Conservation (phyloP, 257 asterid genomes). For the Echium plantagineum region DNA sequence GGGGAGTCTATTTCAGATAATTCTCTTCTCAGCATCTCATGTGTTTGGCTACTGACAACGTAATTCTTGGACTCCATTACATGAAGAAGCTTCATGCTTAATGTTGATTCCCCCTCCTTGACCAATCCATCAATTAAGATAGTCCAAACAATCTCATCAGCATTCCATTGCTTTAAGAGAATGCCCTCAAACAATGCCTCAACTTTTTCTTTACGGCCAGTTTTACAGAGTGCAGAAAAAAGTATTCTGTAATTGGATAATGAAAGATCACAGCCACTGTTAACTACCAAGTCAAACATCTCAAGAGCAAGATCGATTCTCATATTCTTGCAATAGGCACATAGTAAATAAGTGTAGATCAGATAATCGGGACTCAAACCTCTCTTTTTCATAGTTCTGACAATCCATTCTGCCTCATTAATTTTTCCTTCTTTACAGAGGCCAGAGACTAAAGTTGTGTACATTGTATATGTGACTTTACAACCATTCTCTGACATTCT, state of each 20-base stretch:
- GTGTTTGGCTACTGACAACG: constrained; percentile 41
- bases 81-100: constrained; percentile 59
- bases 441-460: constrained; percentile 41
- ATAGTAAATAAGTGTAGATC: constrained; percentile 53
- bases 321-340: constrained; percentile 61
- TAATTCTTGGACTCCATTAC: constrained; percentile 48
- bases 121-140: constrained; percentile 75
- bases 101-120: constrained; percentile 45
- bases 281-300: constrained; percentile 31
- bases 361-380: constrained; percentile 53
- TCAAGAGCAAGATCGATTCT: constrained; percentile 50
- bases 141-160: constrained; percentile 88
- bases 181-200: constrained; percentile 47
- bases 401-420: constrained; percentile 63
- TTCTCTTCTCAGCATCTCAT: constrained; percentile 45
- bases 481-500: constrained; percentile 63
- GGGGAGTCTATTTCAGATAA: constrained; percentile 33
- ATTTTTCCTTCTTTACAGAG: constrained; percentile 54
- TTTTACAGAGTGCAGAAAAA: constrained; percentile 46
- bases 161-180: constrained; percentile 57
- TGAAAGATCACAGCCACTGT: constrained; percentile 41
- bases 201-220: constrained; percentile 40
- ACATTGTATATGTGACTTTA: constrained; percentile 48
- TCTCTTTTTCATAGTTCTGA: constrained; percentile 52
- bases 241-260: constrained; percentile 41